Conservation (phyloP, 306 rosid species). For the Rosa rugosa region DNA sequence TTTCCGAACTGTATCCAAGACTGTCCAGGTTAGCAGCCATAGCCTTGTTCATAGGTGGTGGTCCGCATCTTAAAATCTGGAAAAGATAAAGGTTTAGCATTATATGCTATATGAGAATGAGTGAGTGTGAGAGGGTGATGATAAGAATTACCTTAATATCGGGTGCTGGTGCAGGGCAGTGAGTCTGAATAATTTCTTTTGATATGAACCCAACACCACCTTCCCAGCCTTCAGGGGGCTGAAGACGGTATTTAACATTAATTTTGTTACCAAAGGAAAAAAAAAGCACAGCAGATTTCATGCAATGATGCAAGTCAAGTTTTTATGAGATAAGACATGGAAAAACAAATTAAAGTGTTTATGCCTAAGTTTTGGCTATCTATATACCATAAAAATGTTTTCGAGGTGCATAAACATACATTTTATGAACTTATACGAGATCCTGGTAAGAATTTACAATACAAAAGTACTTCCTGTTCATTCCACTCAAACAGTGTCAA, state of each 20-base stretch:
- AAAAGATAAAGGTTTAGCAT: neutral
- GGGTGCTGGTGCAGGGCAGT: slow-evolving; percentile 50
- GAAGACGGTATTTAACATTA: slow-evolving; percentile 12
- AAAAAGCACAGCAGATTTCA: neutral
- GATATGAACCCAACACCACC: slow-evolving; percentile 56
- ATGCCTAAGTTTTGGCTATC: neutral
- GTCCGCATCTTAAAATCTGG: slow-evolving; percentile 55
- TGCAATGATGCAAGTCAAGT: neutral
- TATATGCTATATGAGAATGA: neutral
- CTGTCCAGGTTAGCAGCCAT: slow-evolving; percentile 43
- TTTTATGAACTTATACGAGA: neutral
- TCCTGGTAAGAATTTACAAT: neutral
- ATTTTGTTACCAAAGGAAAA: neutral
- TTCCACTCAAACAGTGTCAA: neutral
- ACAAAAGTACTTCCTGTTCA: neutral
- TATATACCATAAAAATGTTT: neutral
- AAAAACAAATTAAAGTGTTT: neutral
- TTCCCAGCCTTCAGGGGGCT: slow-evolving; percentile 57
- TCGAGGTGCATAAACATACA: neutral
- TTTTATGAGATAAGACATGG: neutral
- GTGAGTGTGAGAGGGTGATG: neutral
- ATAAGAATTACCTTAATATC: slow-evolving; percentile 41
- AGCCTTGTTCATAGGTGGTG: slow-evolving; percentile 59
- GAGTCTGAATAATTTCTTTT: slow-evolving; percentile 43
- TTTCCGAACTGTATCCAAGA: slow-evolving; percentile 39